Evolutionary conservation across 1,284 basidiomycete genomes (phyloP).

Genomic region (Trichosporon sp.): DNA sequence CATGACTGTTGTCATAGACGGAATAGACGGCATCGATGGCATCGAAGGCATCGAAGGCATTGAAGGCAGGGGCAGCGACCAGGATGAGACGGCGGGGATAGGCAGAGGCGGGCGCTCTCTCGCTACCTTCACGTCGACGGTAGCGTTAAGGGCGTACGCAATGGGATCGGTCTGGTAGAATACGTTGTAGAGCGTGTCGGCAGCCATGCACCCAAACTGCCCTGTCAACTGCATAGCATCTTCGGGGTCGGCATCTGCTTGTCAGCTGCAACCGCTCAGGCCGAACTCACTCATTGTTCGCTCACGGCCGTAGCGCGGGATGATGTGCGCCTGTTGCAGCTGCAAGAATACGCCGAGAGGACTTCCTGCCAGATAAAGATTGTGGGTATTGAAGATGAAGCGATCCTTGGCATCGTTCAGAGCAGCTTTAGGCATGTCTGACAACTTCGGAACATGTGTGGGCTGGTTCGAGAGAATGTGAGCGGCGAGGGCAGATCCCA

Average conservation of each 20-base stretch:
- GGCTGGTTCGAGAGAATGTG: constrained; percentile 57
- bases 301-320: constrained; percentile 54
- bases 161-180: constrained; percentile 56
- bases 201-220: constrained; percentile 55
- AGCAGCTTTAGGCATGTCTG: constrained; percentile 46
- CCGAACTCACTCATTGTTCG: constrained; percentile 47
- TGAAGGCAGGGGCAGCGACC: constrained; percentile 41
- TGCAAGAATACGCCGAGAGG: constrained; percentile 57
- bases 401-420: constrained; percentile 37
- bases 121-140: constrained; percentile 44
- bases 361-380: constrained; percentile 55
- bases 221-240: constrained; percentile 50
- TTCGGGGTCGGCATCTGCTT: constrained; percentile 11
- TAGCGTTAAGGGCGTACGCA: constrained; percentile 49
- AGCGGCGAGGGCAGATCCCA: constrained; percentile 55
- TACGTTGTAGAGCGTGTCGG: constrained; percentile 54
- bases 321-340: constrained; percentile 55
- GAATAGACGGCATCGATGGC: constrained; percentile 43
- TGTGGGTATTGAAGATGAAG: constrained; percentile 54
- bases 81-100: constrained; percentile 51
- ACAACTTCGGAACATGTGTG: constrained; percentile 51
- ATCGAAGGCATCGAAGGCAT: constrained; percentile 36
- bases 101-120: constrained; percentile 48
- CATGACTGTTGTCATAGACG: constrained; percentile 28
- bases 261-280: neutral